These are phyloP conservation scores for Beauveria sp. DNA, from an alignment of 2,329 filamentous ascomycete genomes.

Conservation along the genomic window DNA sequence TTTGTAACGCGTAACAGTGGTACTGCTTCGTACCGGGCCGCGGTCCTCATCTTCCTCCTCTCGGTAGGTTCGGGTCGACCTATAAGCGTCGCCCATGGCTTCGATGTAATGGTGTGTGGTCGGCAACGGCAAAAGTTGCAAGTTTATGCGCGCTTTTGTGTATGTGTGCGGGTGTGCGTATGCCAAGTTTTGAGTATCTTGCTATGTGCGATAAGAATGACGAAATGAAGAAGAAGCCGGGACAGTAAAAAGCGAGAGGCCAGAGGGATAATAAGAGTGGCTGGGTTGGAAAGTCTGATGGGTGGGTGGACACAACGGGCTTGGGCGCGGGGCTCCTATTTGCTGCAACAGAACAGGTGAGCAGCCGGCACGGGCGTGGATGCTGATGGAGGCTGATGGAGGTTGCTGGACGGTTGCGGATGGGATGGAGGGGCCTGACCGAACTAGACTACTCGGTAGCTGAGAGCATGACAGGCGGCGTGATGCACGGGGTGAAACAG, in stretches of 20 bases:
- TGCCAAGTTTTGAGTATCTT: background rate
- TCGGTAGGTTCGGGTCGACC: constrained; percentile 27
- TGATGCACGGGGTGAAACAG: background rate
- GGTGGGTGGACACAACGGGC: constrained; percentile 7
- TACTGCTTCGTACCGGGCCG: constrained; percentile 27
- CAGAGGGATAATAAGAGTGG: constrained; percentile 3
- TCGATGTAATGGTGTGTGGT: background rate
- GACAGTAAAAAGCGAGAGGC: background rate
- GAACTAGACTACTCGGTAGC: background rate
- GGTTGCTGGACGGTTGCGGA: background rate
- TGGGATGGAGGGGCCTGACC: background rate
- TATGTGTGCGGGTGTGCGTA: background rate
- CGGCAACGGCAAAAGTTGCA: background rate
- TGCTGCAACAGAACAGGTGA: constrained; percentile 4
- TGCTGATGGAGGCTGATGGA: constrained; percentile 1
- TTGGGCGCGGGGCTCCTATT: constrained; percentile 14
- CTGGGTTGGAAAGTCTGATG: constrained; percentile 18
- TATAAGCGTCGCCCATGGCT: constrained; percentile 26
- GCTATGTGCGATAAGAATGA: background rate
- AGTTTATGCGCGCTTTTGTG: background rate
- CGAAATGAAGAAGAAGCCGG: background rate
- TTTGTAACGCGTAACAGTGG: constrained; percentile 47
- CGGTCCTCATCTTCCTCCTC: constrained; percentile 35
- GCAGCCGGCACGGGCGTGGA: background rate
- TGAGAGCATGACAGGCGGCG: background rate